Evolutionary conservation across 306 rosid species (phyloP).

Genomic region (Quercus alba): DNA sequence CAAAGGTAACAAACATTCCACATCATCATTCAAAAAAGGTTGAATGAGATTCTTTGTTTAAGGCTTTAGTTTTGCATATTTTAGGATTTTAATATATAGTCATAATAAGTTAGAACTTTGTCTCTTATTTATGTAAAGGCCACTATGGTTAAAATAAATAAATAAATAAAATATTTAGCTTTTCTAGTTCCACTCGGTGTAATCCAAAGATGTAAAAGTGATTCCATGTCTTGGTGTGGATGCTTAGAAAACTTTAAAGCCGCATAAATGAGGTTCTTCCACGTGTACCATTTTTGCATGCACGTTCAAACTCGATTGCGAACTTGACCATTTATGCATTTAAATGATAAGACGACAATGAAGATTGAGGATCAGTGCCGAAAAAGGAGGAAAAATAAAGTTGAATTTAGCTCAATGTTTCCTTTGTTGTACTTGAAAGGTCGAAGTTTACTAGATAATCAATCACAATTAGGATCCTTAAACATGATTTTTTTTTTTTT

Average conservation of each 20-base stretch:
- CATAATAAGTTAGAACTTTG: constrained; percentile 31
- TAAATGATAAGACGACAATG: constrained; percentile 34
- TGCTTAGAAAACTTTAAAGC: constrained; percentile 14
- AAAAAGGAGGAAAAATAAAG: constrained; percentile 49
- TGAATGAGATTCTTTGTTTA: constrained; percentile 32
- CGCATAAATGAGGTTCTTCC: constrained; percentile 27
- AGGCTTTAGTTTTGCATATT: constrained; percentile 29
- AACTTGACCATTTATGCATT: constrained; percentile 31
- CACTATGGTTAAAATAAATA: neutral
- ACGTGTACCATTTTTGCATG: constrained; percentile 40
- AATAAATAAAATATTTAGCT: constrained; percentile 22
- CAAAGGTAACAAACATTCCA: constrained; percentile 40
- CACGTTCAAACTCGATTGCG: constrained; percentile 43
- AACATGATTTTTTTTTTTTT: neutral
- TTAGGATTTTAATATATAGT: neutral
- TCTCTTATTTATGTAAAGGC: constrained; percentile 22
- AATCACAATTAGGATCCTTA: neutral
- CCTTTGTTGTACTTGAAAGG: neutral
- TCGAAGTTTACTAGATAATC: neutral
- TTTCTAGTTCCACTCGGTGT: constrained; percentile 36
- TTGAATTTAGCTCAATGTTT: constrained; percentile 30
- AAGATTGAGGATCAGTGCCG: constrained; percentile 80
- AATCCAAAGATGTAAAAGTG: constrained; percentile 42
- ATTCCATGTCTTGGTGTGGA: constrained; percentile 65
- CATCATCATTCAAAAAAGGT: constrained; percentile 31